Evolutionary conservation across 1,284 basidiomycete species (phyloP), one percentile per base, ranked within the genome.

Genomic region (Fomitopsis betulina): DNA sequence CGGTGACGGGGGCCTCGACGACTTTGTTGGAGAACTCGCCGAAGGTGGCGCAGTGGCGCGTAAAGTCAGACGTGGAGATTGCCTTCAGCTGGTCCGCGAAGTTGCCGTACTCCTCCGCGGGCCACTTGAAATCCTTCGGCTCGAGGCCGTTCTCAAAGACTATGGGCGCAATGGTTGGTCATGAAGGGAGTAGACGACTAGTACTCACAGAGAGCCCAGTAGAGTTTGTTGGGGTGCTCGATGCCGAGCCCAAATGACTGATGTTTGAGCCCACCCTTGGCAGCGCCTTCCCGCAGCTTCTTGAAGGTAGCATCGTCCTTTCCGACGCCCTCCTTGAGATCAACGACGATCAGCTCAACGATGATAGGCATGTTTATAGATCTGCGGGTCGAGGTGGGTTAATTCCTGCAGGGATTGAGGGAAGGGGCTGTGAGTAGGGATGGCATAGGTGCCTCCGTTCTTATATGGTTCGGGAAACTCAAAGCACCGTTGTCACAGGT

Each of bases 121-220:
- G 56, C 56, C 56, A 57, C 30, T 37, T 40, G 35, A 57, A 53
- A 27, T 57, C 56, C 56, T 53, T 57, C n/a, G n/a, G n/a, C n/a
- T n/a, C n/a, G n/a, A n/a, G n/a, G n/a, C n/a, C n/a, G n/a, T n/a
- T n/a, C n/a, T 53, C 56, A n/a, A 57, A 53, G 42, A 53, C 56
- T 57, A 23, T 27, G 19, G 17, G 19, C 32, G 42, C 12, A 33
- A 12, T 12, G 6, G 12, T 17, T n/a, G n/a, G n/a, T n/a, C 25
- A 39, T 39, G 23, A 23, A 45, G 17, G 8, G 7, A 15, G 40
- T 3, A 3, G 10, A 3, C 21, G 19, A 25, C 2, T 1, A 17
- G 42, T 19, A 43, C 55, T 5, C 25, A 56, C 55, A 39, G 10
- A 56, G 49, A 13, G 39, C 27, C 55, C n/a, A n/a, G n/a, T n/a